These are phyloP conservation scores for Keithomyces neogunnii DNA, from an alignment of 2,329 filamentous ascomycete genomes.

Conservation along the genomic window DNA sequence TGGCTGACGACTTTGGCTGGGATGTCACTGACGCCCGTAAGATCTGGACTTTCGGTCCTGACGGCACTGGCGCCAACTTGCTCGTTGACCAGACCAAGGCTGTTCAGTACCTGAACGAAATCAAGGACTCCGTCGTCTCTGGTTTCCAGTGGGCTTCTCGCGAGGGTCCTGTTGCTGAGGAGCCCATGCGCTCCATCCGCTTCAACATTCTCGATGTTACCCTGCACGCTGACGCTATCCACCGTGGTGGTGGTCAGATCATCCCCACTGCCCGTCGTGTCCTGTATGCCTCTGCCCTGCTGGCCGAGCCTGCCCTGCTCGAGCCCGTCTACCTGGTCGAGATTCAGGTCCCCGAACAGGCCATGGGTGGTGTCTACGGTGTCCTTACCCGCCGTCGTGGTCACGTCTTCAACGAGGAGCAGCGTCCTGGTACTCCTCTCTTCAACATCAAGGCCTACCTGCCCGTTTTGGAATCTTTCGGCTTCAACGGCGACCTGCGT, in stretches of 20 bases:
- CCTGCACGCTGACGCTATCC: conserved; percentile 98
- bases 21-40: conserved; percentile 99
- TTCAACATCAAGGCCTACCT: conserved; percentile 99
- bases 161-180: conserved; percentile 95
- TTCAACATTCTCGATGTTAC: conserved; percentile 99
- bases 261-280: conserved; percentile 98
- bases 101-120: conserved; percentile 99
- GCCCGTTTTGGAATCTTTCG: conserved; percentile 95
- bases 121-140: conserved; percentile 99
- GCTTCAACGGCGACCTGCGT: conserved; percentile 97
- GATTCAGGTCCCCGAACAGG: conserved; percentile 96
- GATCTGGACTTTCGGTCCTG: conserved; percentile 99
- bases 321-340: conserved; percentile 99
- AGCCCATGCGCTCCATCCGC: conserved; percentile 93
- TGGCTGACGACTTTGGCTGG: conserved; percentile 97
- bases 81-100: conserved; percentile 99
- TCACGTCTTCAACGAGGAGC: conserved; percentile 98
- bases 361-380: conserved; percentile 99
- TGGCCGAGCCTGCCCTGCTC: conserved; percentile 83
- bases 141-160: conserved; percentile 99
- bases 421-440: conserved; percentile 95
- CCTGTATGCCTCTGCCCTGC: conserved; percentile 83
- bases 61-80: conserved; percentile 96
- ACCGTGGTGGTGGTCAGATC: conserved; percentile 98
- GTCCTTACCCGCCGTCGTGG: conserved; percentile 95